These are phyloP conservation scores for Salix viminalis DNA, from an alignment of 345 rosid species.

Conservation along the genomic window DNA sequence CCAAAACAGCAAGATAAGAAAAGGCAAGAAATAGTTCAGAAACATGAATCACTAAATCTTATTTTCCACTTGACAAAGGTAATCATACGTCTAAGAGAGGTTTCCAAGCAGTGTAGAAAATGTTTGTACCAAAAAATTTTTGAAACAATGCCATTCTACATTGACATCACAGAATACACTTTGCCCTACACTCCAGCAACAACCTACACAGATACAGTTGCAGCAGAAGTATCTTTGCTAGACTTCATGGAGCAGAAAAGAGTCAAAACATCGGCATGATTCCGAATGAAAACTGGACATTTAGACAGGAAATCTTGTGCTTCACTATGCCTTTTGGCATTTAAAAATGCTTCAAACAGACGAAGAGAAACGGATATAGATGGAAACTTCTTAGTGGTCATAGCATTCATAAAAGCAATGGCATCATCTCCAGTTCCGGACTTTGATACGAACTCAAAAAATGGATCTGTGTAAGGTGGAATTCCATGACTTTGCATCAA, in stretches of 20 bases:
- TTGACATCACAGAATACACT: neutral
- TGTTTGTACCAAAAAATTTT: constrained; percentile 14
- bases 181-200: constrained; percentile 3
- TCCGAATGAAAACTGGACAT: constrained; percentile 62
- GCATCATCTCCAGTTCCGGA: constrained; percentile 68
- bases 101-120: constrained; percentile 8
- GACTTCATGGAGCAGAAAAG: constrained; percentile 43
- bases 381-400: constrained; percentile 67
- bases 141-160: constrained; percentile 20
- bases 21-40: neutral
- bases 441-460: constrained; percentile 57
- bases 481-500: constrained; percentile 72
- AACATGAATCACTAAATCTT: constrained; percentile 10
- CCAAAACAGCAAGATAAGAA: neutral
- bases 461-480: constrained; percentile 71
- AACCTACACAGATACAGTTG: constrained; percentile 29
- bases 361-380: constrained; percentile 56
- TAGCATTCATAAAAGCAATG: constrained; percentile 50
- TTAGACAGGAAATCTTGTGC: constrained; percentile 72
- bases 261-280: constrained; percentile 72
- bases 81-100: constrained; percentile 7
- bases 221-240: constrained; percentile 16
- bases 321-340: constrained; percentile 54
- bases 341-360: constrained; percentile 58
- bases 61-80: constrained; percentile 15